Evolutionary conservation across 2,329 filamentous ascomycete species (phyloP).

Genomic region (Annulohypoxylon truncatum): DNA sequence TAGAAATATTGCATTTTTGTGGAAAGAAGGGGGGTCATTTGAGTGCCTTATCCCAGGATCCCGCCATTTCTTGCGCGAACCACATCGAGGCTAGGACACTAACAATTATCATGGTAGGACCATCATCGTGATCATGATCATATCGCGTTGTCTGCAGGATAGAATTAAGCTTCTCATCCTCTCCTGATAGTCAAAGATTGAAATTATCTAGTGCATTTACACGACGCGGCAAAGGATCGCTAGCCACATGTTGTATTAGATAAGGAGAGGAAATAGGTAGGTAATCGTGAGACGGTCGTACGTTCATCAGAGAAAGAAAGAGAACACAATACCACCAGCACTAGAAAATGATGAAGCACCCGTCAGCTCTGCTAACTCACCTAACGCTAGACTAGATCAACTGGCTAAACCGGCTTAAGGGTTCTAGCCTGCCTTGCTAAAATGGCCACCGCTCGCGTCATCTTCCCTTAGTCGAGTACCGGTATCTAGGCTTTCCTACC

Average conservation of each 20-base stretch:
- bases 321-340: background rate
- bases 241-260: background rate
- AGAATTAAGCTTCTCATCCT: constrained; percentile 4
- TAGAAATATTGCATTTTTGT: background rate
- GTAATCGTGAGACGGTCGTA: constrained; percentile 28
- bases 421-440: background rate
- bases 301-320: background rate
- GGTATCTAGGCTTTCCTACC: constrained; percentile 6
- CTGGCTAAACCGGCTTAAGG: background rate
- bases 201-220: background rate
- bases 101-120: constrained; percentile 13
- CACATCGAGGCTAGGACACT: background rate
- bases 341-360: background rate
- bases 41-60: background rate
- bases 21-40: background rate
- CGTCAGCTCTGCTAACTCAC: background rate
- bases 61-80: background rate
- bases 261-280: background rate
- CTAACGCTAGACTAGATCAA: background rate
- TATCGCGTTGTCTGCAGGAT: constrained; percentile 17
- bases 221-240: background rate
- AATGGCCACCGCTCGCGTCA: constrained; percentile 9
- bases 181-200: background rate
- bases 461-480: background rate
- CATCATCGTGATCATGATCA: constrained; percentile 9